phyloP scores from a whole-genome alignment of 495 filamentous ascomycete genomes.

The Filosporella fistucella region DNA sequence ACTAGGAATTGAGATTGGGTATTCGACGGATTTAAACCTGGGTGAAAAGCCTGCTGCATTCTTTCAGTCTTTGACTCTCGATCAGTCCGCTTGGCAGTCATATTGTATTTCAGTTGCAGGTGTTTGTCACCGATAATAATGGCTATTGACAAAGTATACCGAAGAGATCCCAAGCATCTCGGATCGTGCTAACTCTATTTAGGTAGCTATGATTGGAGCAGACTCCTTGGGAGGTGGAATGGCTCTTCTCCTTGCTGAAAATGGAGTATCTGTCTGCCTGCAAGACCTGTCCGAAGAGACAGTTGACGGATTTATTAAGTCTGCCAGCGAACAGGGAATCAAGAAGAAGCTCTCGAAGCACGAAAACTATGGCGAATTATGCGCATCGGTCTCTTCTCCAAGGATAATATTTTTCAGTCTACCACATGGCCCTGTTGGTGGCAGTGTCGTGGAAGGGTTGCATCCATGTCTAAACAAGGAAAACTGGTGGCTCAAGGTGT shows the following conservation, averaged over 20 bases:
- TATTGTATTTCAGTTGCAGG: too few species aligned
- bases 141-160: too few species aligned
- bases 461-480: slow-evolving; percentile 51
- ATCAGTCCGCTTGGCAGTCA: too few species aligned
- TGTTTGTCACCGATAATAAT: too few species aligned
- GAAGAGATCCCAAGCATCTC: not conserved
- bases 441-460: slow-evolving; percentile 57
- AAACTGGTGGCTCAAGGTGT: slow-evolving; percentile 51
- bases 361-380: slow-evolving; percentile 28
- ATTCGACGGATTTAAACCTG: too few species aligned
- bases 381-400: slow-evolving; percentile 16
- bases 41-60: too few species aligned
- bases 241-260: slow-evolving; percentile 60
- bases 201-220: slow-evolving; percentile 59
- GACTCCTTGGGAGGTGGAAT: slow-evolving; percentile 66
- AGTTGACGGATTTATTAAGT: slow-evolving; percentile 26
- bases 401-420: slow-evolving; percentile 62
- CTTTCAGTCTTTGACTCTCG: too few species aligned
- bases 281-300: slow-evolving; percentile 50
- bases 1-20: too few species aligned
- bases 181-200: slow-evolving; percentile 20
- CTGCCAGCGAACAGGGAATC: slow-evolving; percentile 30
- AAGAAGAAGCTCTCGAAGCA: slow-evolving; percentile 29
- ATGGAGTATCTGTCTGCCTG: slow-evolving; percentile 55
- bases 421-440: slow-evolving; percentile 64